Evolutionary conservation across 352 stramenopile species (phyloP).

Genomic region (Globisporangium nagaii): DNA sequence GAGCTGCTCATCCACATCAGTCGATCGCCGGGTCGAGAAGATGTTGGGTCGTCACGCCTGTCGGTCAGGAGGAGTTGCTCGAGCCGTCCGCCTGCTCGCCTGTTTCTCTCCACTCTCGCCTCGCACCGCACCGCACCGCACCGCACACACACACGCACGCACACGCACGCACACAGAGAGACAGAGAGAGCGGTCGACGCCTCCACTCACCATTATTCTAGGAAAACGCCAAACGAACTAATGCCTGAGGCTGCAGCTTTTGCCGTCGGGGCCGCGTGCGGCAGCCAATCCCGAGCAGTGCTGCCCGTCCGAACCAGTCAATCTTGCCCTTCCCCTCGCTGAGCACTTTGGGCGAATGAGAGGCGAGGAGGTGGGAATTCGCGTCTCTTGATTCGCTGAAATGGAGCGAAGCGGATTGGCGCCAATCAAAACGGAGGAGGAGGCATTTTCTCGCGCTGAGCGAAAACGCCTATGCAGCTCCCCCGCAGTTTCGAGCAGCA

Average conservation of each 20-base stretch:
- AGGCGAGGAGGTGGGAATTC: background rate
- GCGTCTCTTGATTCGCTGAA: constrained; percentile 26
- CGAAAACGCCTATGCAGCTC: background rate
- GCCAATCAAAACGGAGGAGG: constrained; percentile 1
- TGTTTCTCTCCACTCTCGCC: background rate
- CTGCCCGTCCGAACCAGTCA: constrained; percentile 69
- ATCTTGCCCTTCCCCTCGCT: constrained; percentile 31
- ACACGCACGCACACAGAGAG: background rate
- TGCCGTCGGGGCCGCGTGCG: background rate
- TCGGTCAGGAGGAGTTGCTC: too few relatives aligned
- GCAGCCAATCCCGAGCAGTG: constrained; percentile 23
- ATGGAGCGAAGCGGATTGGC: background rate
- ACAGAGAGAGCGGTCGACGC: background rate
- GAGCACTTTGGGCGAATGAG: constrained; percentile 33
- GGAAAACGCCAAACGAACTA: constrained; percentile 87
- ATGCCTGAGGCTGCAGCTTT: constrained; percentile 20
- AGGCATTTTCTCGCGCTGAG: background rate
- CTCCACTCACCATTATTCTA: constrained; percentile 75
- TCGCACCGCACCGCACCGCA: background rate
- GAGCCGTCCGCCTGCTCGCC: background rate
- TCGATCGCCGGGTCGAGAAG: background rate
- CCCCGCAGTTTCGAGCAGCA: background rate
- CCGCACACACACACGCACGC: background rate
- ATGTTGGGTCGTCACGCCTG: too few relatives aligned
- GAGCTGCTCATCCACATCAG: background rate